Evolutionary conservation across 768 basidiomycete species (phyloP), one percentile per base, ranked within the genome.

Genomic region (Amanita rubescens): DNA sequence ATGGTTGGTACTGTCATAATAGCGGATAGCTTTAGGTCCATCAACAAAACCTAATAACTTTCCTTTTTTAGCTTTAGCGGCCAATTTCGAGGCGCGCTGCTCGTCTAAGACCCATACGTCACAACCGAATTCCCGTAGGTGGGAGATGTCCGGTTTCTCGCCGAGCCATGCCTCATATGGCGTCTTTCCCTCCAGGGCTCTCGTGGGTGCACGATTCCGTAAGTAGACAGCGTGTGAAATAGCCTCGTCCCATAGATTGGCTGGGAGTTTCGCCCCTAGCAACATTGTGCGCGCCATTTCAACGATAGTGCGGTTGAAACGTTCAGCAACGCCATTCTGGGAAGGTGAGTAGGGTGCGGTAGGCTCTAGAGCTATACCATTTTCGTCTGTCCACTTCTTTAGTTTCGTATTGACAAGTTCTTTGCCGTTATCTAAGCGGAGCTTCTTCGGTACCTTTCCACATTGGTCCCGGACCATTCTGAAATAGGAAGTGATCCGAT

Each of bases 321-420:
- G 44, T 34, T 79, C 73, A 0, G 73, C 73, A 0, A 75, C 59
- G 0, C 75, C 68, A 54, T 75, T 75, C 24, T 74, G 69, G 0
- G 66, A 57, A 0, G 69, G 69, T 6, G 69, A 67, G 30, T 75
- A 71, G 2, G 69, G 72, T 3, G 63, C 64, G 0, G 65, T 69
- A 0, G 57, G 59, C 14, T 74, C 63, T 0, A 71, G 54, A 0
- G 60, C 59, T 5, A 71, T 70, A 0, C 72, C 70, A 1, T 60
- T 54, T 0, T 46, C 4, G 0, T 33, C 52, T 27, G 61, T 61
- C 57, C 65, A 70, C 0, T 43, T 12, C 35, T 57, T 59, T 10
- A 69, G 34, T 2, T 54, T 44, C 0, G 44, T 43, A 25, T 71
- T 69, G 0, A 70, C 35, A 5, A 69, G 62, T 54, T 73, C 69